phyloP scores from a whole-genome alignment of 352 stramenopile genomes.

The Nothophytophthora sp. region DNA sequence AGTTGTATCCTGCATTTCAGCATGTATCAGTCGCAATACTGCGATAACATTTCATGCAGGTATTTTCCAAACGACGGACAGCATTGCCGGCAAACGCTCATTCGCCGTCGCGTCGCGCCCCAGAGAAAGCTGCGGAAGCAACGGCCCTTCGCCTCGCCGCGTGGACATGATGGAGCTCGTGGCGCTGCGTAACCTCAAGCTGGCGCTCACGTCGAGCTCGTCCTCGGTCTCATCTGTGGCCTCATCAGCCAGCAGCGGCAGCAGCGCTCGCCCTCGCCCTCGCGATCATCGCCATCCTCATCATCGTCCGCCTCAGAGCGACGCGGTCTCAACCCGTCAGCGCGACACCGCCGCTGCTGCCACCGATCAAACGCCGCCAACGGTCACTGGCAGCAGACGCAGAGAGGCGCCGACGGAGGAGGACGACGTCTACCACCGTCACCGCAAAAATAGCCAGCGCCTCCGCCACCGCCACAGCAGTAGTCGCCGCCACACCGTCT shows the following conservation, averaged over 20 bases:
- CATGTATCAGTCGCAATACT: no score
- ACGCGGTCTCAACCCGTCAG: no score
- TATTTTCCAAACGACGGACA: no score
- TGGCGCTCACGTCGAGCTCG: constrained; percentile 20
- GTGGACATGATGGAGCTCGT: constrained; percentile 14
- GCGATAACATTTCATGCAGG: no score
- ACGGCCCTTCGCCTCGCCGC: constrained; percentile 8
- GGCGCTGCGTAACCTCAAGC: constrained; percentile 3
- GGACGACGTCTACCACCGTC: constrained; percentile 20
- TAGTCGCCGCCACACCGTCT: constrained; percentile 17
- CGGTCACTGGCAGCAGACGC: not conserved
- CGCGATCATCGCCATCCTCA: not conserved
- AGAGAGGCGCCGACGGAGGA: constrained; percentile 1
- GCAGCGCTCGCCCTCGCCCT: constrained; percentile 7
- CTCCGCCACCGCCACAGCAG: constrained; percentile 11
- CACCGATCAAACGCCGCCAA: not conserved
- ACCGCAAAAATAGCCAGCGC: constrained; percentile 23
- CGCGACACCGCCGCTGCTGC: not conserved
- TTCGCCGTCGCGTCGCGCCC: not conserved
- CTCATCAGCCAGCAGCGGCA: constrained; percentile 15
- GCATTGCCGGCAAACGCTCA: no score
- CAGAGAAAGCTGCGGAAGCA: no score
- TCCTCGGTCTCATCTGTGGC: constrained; percentile 14
- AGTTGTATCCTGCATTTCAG: no score
- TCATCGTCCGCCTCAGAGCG: not conserved